Base-by-base conservation (phyloP, 495 filamentous ascomycete species). In the Rhypophila decipiens region DNA sequence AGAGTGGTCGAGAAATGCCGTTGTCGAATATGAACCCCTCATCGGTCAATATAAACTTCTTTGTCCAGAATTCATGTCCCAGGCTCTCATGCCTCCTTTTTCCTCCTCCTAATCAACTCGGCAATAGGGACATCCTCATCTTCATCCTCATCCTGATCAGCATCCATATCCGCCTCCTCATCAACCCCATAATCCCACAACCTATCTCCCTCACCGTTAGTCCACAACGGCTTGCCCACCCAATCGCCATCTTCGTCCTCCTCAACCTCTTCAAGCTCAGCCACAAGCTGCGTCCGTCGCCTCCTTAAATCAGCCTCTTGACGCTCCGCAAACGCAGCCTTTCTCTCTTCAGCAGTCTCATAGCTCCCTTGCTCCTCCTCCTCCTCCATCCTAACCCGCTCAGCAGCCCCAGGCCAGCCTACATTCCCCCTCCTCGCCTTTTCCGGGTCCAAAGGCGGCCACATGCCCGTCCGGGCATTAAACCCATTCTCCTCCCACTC, bases 371-470 rank as follows among this genome's bases (percentile, higher is more conserved):
- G 38, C 17, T 50, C 39, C 9, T 22, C 34, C 9, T 36, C 9
- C 12, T 13, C 3, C 13, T 50, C 44, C 3, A 42, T 40, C 23
- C 52, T 41, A 8, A 44, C 36, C 10, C 39, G 21, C 24, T 34
- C 39, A 46, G 42, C 64, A 20, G 53, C 57, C 19, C 38, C 58
- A 11, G 58, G 61, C 60, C 57, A 65, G 31, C 55, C 63, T 41
- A 63, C 68, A 46, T 59, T 49, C 34, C 50, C 56, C 33, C 72
- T 64, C 0, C 82, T 76, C 51, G 87, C 72, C 48, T 90, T 86
- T 49, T 97, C 91, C 37, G 90, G 89, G 61, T 97, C 91, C 1
- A 81, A 78, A 3, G 94, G 93, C 18, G 93, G 93, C 93, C 93
- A 97, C 47, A 70, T 57, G 44, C 62, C 65, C 2, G 54, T 57